Conservation (phyloP, 805 yeast genomes). For the Metschnikowia vanudenii region DNA sequence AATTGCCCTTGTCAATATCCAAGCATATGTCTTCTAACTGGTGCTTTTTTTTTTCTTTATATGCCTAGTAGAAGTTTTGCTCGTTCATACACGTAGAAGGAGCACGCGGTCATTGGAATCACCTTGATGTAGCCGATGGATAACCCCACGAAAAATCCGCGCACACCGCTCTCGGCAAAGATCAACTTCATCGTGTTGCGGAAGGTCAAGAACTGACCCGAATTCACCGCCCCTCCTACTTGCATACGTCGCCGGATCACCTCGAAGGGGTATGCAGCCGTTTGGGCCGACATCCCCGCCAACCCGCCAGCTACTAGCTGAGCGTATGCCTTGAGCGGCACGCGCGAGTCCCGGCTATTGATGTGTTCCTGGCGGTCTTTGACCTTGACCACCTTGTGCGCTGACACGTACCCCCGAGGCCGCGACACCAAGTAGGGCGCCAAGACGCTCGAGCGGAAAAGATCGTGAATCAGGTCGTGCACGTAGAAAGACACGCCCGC, state of each 20-base stretch:
- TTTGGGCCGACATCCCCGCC: conserved; percentile 94
- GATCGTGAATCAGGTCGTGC: conserved; percentile 87
- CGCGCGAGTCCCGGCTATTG: conserved; percentile 42
- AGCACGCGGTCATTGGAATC: conserved; percentile 95
- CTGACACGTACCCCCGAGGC: conserved; percentile 7
- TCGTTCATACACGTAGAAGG: conserved; percentile 91
- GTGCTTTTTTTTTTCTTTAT: conserved; percentile 18
- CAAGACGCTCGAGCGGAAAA: conserved; percentile 62
- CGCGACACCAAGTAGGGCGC: conserved; percentile 49
- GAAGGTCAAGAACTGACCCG: conserved; percentile 56
- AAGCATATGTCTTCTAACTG: no score
- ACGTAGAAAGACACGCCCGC: conserved; percentile 97
- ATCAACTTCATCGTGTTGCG: conserved; percentile 56
- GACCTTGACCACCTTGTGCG: conserved; percentile 21
- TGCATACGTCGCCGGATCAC: conserved; percentile 94
- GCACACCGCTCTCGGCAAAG: conserved; percentile 69
- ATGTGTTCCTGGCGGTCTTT: conserved; percentile 19
- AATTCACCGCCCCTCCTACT: conserved; percentile 76
- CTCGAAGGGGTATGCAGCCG: conserved; percentile 96
- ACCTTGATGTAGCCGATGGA: conserved; percentile 95
- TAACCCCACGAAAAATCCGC: conserved; percentile 91
- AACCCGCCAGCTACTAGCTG: conserved; percentile 91
- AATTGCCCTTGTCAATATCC: no score
- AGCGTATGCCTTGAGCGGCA: conserved; percentile 85
- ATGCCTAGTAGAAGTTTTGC: conserved; percentile 71